Conservation (phyloP, 805 yeast species). For the Candida silvicultrix region DNA sequence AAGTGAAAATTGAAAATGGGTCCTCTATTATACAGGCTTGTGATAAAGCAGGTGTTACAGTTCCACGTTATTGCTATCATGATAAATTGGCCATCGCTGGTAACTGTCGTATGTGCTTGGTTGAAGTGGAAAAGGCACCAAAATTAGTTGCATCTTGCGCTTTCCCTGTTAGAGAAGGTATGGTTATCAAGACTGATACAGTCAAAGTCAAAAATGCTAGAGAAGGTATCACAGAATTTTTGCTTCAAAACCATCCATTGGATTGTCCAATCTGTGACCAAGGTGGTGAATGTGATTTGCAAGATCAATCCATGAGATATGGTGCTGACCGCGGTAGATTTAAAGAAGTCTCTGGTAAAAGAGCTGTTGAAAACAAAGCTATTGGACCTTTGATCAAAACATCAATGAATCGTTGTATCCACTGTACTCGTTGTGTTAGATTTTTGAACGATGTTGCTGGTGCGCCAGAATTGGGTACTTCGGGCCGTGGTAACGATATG, state of each 20-base stretch:
- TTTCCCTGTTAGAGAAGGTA: slow-evolving; percentile 85
- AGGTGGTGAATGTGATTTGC: slow-evolving; percentile 92
- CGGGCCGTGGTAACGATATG: slow-evolving; percentile 90
- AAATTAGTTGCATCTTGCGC: slow-evolving; percentile 89
- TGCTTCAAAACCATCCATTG: slow-evolving; percentile 82
- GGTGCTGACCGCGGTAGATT: slow-evolving; percentile 87
- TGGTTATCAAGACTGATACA: slow-evolving; percentile 76
- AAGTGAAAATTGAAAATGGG: slow-evolving; percentile 77
- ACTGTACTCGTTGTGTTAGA: slow-evolving; percentile 87
- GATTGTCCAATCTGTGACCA: slow-evolving; percentile 93
- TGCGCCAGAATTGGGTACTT: slow-evolving; percentile 83
- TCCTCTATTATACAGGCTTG: slow-evolving; percentile 88
- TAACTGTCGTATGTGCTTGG: slow-evolving; percentile 90
- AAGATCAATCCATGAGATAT: slow-evolving; percentile 78
- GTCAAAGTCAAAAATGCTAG: slow-evolving; percentile 78
- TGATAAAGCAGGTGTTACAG: slow-evolving; percentile 82
- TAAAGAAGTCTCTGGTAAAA: slow-evolving; percentile 73
- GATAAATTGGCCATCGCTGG: slow-evolving; percentile 89
- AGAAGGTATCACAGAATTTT: slow-evolving; percentile 87
- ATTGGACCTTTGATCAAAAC: slow-evolving; percentile 87
- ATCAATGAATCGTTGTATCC: slow-evolving; percentile 88
- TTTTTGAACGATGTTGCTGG: slow-evolving; percentile 90
- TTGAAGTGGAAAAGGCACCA: slow-evolving; percentile 84
- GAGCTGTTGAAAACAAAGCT: slow-evolving; percentile 88
- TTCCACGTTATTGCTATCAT: slow-evolving; percentile 89